Base-by-base conservation (phyloP, 192 early-diverging fungal species). In the Gamsiella multidivaricata region DNA sequence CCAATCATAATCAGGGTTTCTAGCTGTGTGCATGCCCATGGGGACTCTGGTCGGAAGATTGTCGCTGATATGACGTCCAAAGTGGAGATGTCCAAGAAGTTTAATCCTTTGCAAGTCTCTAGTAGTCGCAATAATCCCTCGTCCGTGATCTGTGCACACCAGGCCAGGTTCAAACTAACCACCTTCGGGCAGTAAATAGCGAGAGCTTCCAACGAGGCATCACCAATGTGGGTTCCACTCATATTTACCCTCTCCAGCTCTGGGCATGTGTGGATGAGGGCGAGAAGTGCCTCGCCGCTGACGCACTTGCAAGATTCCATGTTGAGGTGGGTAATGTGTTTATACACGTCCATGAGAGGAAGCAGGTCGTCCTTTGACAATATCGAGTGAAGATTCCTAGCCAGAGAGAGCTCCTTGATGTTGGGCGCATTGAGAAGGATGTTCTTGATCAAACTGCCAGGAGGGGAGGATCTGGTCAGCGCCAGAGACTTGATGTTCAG, bases 261-360 rank as follows among this genome's bases (percentile, higher is more conserved):
- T n/a, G 54, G 45, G 36, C 65, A 78, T 6, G 66, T 42, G 11
- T 29, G 17, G 18, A 78, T 49, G 0, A 78, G 25, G 22, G 29
- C 10, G 15, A 51, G 5, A 0, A 78, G 23, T 1, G 65, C 61
- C 6, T 64, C 66, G 14, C 49, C 43, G 10, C 32, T 31, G 22
- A 78, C 46, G 7, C 33, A n/a, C 39, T 68, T 68, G 61, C 74
- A 78, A 25, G 74, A 78, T 6, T 78, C 74, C 2, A 78, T 65
- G 14, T 69, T 78, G 26, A 78, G 66, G n/a, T 23, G 37, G 5
- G 54, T 31, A 5, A 78, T 17, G 26, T 51, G 54, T n/a, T 31
- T 32, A 33, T 42, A 62, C 34, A 57, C 59, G 18, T 63, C 66
- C 20, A 22, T 10, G 10, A 57, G 26, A 18, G 61, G 60, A 11